These are phyloP conservation scores for Alliaria petiolata DNA, from an alignment of 345 rosid genomes.

Conservation along the genomic window DNA sequence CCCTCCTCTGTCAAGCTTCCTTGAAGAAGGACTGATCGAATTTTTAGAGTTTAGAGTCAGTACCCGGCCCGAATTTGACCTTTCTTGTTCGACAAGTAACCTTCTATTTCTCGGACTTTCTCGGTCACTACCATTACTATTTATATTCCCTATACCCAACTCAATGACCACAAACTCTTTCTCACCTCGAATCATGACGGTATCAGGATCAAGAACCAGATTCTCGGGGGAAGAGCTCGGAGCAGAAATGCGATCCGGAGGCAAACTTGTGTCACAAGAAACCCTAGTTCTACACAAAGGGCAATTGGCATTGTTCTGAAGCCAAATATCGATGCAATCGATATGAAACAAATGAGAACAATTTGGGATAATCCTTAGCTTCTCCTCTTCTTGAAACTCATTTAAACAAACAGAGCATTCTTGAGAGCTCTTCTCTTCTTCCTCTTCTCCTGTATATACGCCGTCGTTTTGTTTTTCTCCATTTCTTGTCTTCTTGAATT, in stretches of 20 bases:
- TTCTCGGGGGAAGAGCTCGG: conserved; percentile 50
- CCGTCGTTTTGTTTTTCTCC: neutral
- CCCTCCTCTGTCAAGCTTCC: conserved; percentile 38
- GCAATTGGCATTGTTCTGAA: conserved; percentile 82
- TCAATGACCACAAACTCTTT: conserved; percentile 77
- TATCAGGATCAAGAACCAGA: conserved; percentile 22
- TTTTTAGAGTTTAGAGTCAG: neutral
- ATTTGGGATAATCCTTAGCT: conserved; percentile 60
- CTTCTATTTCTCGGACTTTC: conserved; percentile 19
- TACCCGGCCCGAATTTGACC: conserved; percentile 35
- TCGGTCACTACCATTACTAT: neutral
- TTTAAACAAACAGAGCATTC: conserved; percentile 83
- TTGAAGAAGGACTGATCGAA: conserved; percentile 35
- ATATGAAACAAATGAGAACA: conserved; percentile 86
- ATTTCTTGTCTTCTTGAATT: conserved; percentile 50
- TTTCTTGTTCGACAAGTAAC: conserved; percentile 44
- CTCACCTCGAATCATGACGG: conserved; percentile 37
- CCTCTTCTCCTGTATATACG: conserved; percentile 32
- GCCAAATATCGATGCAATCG: conserved; percentile 93
- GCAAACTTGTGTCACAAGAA: conserved; percentile 41
- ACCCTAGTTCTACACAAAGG: conserved; percentile 82
- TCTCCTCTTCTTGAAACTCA: conserved; percentile 85
- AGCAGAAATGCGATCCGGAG: conserved; percentile 33
- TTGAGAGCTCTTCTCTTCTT: conserved; percentile 29
- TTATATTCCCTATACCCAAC: conserved; percentile 32